Evolutionary conservation across 75 land plant species (phyloP), one percentile per base, ranked within the genome.

Genomic region (Pinus albicaulis): DNA sequence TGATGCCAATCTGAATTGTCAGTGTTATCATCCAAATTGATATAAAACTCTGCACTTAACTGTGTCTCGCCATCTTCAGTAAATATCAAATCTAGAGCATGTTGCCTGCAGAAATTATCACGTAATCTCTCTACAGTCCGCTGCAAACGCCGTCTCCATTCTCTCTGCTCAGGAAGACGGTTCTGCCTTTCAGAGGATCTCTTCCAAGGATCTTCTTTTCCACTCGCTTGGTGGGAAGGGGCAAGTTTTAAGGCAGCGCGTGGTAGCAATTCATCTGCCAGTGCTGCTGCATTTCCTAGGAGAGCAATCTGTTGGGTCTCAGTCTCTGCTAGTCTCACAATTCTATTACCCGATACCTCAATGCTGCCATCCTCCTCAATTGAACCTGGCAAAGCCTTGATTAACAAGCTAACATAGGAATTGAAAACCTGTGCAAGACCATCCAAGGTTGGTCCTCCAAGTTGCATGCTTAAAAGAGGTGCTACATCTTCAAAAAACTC

Each of bases 191-290:
- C 89, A 77, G 87, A 76, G 69, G 80, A 78, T 80, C 82, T 81
- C 78, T 81, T 84, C 3, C 90, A 84, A 19, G 83, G 65, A 48
- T 86, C 91, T 74, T 94, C 98, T 41, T 59, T 77, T 36, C 87
- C 82, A 53, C 57, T 59, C 34, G 56, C 23, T 65, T 81, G 84
- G 70, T 82, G 76, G 62, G 82, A 56, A 15, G 96, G 86, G 3
- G 82, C 59, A 36, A 97, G 82, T 84, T 91, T 95, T 56, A 77
- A 48, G 1, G 90, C 92, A 22, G 94, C 95, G 36, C 98, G 98
- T 22, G 98, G 99, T 6, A 95, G 82, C 41, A 93, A 71, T 57
- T 98, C 99, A 63, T 98, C 99, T 59, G 98, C 98, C 34, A 98
- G 73, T 56, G 94, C 77, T 31, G 87, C 82, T 28, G 99, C 98